phyloP scores from a whole-genome alignment of 768 basidiomycete genomes.

The Boletellus sp. region DNA sequence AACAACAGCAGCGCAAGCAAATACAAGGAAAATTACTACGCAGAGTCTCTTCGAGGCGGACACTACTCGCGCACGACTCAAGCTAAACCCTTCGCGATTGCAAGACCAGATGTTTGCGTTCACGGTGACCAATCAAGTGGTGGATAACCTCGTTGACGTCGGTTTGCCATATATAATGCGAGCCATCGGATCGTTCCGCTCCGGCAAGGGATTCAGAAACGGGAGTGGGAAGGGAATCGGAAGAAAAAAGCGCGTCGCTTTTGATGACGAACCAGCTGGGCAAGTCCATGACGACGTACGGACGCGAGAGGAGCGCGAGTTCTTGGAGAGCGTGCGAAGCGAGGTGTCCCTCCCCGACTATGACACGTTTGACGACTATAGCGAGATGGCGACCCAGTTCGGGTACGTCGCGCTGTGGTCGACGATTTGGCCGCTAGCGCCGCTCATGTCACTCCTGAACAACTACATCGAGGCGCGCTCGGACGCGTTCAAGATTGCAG shows the following conservation, averaged over 20 bases:
- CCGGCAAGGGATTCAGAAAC: slow-evolving; percentile 38
- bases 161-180: slow-evolving; percentile 77
- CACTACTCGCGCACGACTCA: slow-evolving; percentile 45
- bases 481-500: slow-evolving; percentile 93
- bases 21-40: slow-evolving; percentile 12
- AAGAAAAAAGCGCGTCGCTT: slow-evolving; percentile 66
- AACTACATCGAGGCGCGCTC: slow-evolving; percentile 89
- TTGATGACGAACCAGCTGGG: slow-evolving; percentile 54
- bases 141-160: slow-evolving; percentile 75
- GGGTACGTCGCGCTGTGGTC: slow-evolving; percentile 92
- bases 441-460: slow-evolving; percentile 87
- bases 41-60: slow-evolving; percentile 50
- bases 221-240: slow-evolving; percentile 20
- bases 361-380: slow-evolving; percentile 81
- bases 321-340: slow-evolving; percentile 71
- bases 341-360: slow-evolving; percentile 82
- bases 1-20: slow-evolving; percentile 8
- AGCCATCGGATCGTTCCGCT: slow-evolving; percentile 47
- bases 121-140: slow-evolving; percentile 82
- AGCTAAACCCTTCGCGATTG: slow-evolving; percentile 66
- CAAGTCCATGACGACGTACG: slow-evolving; percentile 30
- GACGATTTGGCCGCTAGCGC: slow-evolving; percentile 90
- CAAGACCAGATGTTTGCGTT: slow-evolving; percentile 93
- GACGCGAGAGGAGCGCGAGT: slow-evolving; percentile 65
- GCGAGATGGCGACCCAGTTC: slow-evolving; percentile 96